Base-by-base conservation (phyloP, 768 basidiomycete species). In the Boletus vermiculosoides region DNA sequence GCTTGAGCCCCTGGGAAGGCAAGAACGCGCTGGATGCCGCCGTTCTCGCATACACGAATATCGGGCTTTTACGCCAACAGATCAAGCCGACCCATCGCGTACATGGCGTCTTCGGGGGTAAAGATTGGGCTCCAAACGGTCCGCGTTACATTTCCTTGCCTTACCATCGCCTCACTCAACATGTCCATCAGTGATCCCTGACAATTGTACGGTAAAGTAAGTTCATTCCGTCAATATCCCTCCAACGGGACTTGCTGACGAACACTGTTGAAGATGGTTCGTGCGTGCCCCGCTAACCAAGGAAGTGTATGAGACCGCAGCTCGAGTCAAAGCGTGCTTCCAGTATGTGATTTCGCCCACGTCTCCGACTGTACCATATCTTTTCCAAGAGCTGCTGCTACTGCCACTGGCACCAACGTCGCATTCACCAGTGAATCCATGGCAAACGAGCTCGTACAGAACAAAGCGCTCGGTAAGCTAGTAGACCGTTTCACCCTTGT, bases 1-100 rank as follows among this genome's bases (percentile, higher is more conserved):
- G 84, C 1, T 74, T 88, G 28, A 87, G 86, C 22, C 92, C 91
- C 23, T 93, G 92, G 91, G 88, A 92, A 69, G 92, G 90, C 2
- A 79, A 77, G 57, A 93, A 94, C 59, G 86, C 92, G 1, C 72
- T 93, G 13, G 92, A 95, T 66, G 93, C 93, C 0, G 91, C 90
- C n/a, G 87, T 93, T 5, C 77, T 92, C 4, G 87, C 88, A 4
- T 94, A 94, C 66, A 87, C 81, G 48, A 88, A 85, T 52, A 84
- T 94, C 28, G 85, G 89, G 0, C 83, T 85, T 8, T 77, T 94
- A 25, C 83, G 93, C 16, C 93, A 95, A 70, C 93, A 94, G 63
- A 77, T 92, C 16, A 78, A 80, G 52, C 90, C 93, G 0, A 84
- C 85, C 0, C 83, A 87, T 60, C 85, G 92, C 39, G 82, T 92